Evolutionary conservation across 257 asterid species (phyloP).

Genomic region (Oldenlandia corymbosa): DNA sequence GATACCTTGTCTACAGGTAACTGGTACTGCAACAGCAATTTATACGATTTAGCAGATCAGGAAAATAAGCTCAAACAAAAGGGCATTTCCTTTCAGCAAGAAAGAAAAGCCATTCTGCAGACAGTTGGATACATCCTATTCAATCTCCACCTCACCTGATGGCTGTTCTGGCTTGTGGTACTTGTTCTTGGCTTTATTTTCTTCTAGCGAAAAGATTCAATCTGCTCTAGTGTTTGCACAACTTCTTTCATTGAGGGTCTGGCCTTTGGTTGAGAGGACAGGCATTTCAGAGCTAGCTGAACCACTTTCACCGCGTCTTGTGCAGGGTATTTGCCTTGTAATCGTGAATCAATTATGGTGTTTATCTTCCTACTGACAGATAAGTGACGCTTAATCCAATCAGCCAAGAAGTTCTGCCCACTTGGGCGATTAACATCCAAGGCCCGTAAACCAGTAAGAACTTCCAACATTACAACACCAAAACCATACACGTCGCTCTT

Average conservation of each 20-base stretch:
- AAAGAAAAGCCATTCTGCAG: too few relatives aligned
- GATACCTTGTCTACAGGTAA: too few relatives aligned
- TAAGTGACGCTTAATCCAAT: conserved; percentile 53
- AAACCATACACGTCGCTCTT: conserved; percentile 67
- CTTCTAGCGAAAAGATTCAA: conserved; percentile 9
- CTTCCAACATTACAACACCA: conserved; percentile 60
- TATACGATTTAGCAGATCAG: too few relatives aligned
- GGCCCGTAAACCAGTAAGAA: conserved; percentile 53
- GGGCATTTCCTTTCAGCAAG: too few relatives aligned
- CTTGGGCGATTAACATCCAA: conserved; percentile 38
- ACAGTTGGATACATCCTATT: too few relatives aligned
- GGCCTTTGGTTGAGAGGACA: conserved; percentile 39
- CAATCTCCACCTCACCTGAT: too few relatives aligned
- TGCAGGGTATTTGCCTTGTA: conserved; percentile 55
- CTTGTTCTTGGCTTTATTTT: background rate
- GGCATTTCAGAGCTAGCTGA: conserved; percentile 50
- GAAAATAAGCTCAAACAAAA: too few relatives aligned
- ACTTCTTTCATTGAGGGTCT: conserved; percentile 68
- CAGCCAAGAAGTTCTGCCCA: conserved; percentile 35
- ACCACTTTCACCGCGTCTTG: conserved; percentile 44
- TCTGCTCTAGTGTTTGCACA: conserved; percentile 34
- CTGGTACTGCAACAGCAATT: too few relatives aligned
- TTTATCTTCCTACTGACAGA: conserved; percentile 37
- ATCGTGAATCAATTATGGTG: conserved; percentile 43
- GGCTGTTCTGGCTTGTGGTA: background rate